These are phyloP conservation scores for Fusarium pseudograminearum DNA, from an alignment of 2,329 filamentous ascomycete species.

Conservation along the genomic window DNA sequence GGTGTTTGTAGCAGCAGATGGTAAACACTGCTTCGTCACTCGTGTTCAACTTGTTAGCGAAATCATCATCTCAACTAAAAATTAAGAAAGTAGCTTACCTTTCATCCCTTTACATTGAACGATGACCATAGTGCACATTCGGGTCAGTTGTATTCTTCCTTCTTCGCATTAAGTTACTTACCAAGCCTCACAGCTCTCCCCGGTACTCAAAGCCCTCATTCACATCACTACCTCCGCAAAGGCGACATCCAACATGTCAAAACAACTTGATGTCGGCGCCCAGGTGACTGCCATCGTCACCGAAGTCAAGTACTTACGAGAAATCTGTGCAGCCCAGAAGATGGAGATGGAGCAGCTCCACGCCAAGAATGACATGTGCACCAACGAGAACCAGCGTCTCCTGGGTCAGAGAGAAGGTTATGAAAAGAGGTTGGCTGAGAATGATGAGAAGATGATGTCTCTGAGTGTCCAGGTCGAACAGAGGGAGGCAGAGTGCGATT, in stretches of 20 bases:
- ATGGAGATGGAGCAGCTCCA: constrained; percentile 6
- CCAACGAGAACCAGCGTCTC: background rate
- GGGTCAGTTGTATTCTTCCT: background rate
- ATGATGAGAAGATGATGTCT: background rate
- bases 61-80: background rate
- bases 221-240: background rate
- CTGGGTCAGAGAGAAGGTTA: background rate
- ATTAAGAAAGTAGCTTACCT: background rate
- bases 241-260: background rate
- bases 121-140: too few species aligned
- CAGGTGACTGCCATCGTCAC: background rate
- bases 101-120: background rate
- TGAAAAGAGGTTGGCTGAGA: background rate
- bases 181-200: background rate
- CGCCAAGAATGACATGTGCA: background rate
- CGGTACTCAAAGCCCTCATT: background rate
- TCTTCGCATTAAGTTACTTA: background rate
- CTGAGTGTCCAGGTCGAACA: background rate
- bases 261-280: background rate
- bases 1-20: background rate
- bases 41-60: background rate
- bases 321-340: background rate
- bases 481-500: constrained; percentile 1
- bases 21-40: constrained; percentile 11
- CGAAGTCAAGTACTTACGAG: background rate